Evolutionary conservation across 2,329 filamentous ascomycete genomes (phyloP).

Genomic region (Calonectria montana): DNA sequence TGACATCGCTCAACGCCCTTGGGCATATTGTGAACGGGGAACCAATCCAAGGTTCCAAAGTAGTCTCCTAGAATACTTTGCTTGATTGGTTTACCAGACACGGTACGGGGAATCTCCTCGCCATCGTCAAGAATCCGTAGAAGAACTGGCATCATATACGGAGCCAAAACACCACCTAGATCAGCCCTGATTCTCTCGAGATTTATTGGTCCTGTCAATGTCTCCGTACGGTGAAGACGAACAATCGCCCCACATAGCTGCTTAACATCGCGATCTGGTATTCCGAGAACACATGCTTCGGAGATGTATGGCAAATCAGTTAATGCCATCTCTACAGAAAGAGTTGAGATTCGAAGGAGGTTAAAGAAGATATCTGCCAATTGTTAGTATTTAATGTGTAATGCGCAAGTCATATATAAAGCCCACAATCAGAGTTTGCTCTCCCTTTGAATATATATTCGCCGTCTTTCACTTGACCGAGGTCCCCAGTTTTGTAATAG

Average conservation of each 20-base stretch:
- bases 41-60: not conserved
- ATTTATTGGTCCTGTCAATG: not conserved
- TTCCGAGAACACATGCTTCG: conserved; percentile 26
- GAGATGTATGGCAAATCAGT: conserved; percentile 32
- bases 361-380: conserved; percentile 21
- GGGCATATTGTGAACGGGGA: not conserved
- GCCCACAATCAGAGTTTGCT: conserved; percentile 30
- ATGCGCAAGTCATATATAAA: not conserved
- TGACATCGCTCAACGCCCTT: no score
- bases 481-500: conserved; percentile 94
- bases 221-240: not conserved
- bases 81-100: not conserved
- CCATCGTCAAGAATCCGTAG: conserved; percentile 24
- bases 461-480: conserved; percentile 71
- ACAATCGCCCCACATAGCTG: conserved; percentile 37
- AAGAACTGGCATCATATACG: conserved; percentile 30
- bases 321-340: conserved; percentile 32
- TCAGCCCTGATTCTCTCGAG: conserved; percentile 27
- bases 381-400: not conserved
- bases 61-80: not conserved
- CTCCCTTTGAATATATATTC: conserved; percentile 35
- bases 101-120: not conserved
- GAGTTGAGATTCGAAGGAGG: conserved; percentile 20
- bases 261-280: conserved; percentile 30
- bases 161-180: not conserved